Conservation (phyloP, 371 early-diverging fungal genomes). For the Aphelidium insulamus region DNA sequence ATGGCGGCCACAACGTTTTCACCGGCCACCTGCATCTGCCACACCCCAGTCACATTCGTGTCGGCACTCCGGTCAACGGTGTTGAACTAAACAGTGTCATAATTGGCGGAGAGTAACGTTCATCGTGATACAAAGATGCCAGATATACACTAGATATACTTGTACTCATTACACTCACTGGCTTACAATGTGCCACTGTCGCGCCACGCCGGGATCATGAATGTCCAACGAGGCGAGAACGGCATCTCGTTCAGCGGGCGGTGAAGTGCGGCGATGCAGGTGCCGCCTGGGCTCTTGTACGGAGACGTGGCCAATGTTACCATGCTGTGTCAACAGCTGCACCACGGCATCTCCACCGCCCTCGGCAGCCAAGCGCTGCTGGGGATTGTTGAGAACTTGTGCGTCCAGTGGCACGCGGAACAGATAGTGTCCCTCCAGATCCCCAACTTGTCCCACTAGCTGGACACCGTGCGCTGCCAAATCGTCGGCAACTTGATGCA, state of each 20-base stretch:
- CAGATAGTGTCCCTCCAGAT: slow-evolving; percentile 33
- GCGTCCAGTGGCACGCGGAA: slow-evolving; percentile 15
- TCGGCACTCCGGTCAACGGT: slow-evolving; percentile 40
- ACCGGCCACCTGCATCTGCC: slow-evolving; percentile 70
- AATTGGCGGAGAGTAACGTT: background rate
- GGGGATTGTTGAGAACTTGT: background rate
- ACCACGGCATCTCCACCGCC: slow-evolving; percentile 1
- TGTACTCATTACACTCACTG: background rate
- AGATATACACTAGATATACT: background rate
- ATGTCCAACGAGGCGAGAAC: slow-evolving; percentile 2
- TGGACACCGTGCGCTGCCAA: slow-evolving; percentile 13
- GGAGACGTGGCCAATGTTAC: slow-evolving; percentile 2
- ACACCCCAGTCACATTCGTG: slow-evolving; percentile 76
- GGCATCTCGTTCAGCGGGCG: slow-evolving; percentile 3
- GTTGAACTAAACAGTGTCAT: slow-evolving; percentile 29
- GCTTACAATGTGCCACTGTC: slow-evolving; percentile 66
- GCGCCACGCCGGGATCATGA: slow-evolving; percentile 47
- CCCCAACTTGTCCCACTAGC: slow-evolving; percentile 39
- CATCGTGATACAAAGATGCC: background rate
- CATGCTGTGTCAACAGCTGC: background rate
- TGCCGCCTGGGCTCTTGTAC: slow-evolving; percentile 1
- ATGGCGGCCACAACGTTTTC: slow-evolving; percentile 61
- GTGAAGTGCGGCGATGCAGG: slow-evolving; percentile 1
- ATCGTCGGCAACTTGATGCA: too few species aligned
- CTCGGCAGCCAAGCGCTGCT: slow-evolving; percentile 6